These are phyloP conservation scores for Symbiodinium natans DNA, from an alignment of 73 alveolate species.

Conservation along the genomic window DNA sequence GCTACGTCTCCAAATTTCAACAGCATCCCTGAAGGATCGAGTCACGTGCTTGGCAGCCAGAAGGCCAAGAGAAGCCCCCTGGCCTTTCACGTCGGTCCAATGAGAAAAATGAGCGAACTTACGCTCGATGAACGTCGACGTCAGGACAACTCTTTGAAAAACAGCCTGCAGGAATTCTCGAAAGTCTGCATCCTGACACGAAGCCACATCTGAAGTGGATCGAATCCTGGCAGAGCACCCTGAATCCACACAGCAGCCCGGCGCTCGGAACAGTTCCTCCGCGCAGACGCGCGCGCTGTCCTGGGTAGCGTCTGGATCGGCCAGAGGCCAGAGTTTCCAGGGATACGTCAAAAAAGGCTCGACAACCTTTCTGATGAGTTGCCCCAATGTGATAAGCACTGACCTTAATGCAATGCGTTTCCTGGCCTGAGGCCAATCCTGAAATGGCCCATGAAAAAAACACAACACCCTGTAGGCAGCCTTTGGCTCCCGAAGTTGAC, in stretches of 20 bases:
- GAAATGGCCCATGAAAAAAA: background rate
- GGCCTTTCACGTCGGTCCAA: background rate
- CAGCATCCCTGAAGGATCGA: background rate
- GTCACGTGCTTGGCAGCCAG: conserved; percentile 60
- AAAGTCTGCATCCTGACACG: background rate
- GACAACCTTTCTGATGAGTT: background rate
- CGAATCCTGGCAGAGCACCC: background rate
- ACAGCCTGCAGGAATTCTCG: background rate
- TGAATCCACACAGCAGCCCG: conserved; percentile 4
- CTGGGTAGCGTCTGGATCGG: background rate
- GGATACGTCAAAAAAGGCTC: conserved; percentile 19
- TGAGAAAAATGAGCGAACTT: background rate
- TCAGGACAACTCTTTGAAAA: background rate
- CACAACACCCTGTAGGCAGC: background rate
- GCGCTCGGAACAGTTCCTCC: background rate
- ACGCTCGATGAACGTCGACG: conserved; percentile 38
- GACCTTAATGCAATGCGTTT: background rate
- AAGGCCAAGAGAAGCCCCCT: background rate
- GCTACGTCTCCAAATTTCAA: background rate
- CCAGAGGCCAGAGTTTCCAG: conserved; percentile 20
- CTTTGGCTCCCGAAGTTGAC: background rate
- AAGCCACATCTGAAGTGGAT: background rate
- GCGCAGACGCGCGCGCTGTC: background rate
- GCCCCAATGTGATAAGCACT: background rate
- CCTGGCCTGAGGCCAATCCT: conserved; percentile 21